Percentiles rank a stretch among this genome's conserved stretches.
phyloP scores from a whole-genome alignment of 179 eudicot species.

The Actinidia arguta region DNA sequence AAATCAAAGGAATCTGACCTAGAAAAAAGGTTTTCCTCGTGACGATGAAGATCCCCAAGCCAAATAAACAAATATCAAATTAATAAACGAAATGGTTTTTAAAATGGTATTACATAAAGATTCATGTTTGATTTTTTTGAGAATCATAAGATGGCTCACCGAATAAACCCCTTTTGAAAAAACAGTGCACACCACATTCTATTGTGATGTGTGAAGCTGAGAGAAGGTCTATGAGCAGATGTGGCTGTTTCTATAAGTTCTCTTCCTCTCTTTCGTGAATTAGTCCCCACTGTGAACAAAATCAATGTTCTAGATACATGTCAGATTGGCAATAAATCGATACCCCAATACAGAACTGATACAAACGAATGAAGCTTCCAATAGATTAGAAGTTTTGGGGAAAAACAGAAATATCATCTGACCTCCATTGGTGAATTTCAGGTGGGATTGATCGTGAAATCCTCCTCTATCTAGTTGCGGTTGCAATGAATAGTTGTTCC shows the following conservation, averaged over 20 bases:
- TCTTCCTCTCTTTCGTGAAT: slow-evolving; percentile 63
- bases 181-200: too few species aligned
- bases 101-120: too few species aligned
- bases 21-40: too few species aligned
- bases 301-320: background rate
- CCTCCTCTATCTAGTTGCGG: slow-evolving; percentile 36
- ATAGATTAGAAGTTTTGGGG: background rate
- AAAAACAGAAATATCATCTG: background rate
- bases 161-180: too few species aligned
- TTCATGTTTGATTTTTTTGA: too few species aligned
- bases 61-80: too few species aligned
- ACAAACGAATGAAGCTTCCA: background rate
- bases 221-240: background rate
- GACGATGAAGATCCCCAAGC: too few species aligned
- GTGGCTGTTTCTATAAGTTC: slow-evolving; percentile 25
- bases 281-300: slow-evolving; percentile 33
- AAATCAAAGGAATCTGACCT: too few species aligned
- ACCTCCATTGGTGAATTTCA: slow-evolving; percentile 57
- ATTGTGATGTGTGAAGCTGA: too few species aligned
- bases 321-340: too few species aligned
- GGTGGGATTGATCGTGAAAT: slow-evolving; percentile 48
- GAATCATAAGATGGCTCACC: too few species aligned
- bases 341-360: background rate
- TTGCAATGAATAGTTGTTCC: slow-evolving; percentile 38
- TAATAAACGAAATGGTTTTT: too few species aligned